Base-by-base conservation (phyloP, 768 basidiomycete genomes). In the Kockovaella imperatae region DNA sequence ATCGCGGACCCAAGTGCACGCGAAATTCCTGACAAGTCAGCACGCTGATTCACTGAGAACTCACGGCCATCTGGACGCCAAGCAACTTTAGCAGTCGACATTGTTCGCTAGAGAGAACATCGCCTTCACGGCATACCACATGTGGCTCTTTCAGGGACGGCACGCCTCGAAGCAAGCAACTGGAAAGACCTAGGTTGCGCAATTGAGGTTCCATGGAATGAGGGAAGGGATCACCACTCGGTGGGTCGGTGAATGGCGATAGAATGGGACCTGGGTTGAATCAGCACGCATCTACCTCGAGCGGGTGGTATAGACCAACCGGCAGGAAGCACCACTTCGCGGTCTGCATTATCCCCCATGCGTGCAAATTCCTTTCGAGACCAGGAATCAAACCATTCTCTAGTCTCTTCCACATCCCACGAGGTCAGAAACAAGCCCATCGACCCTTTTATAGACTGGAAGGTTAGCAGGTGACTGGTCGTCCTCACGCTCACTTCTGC, bases 161-260 rank as follows among this genome's bases (percentile, higher is more conserved):
- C 0, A 95, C 85, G 46, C 95, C 95, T 60, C 79, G 80, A 49
- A 83, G 80, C 77, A 99, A 79, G 25, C 76, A 79, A 15, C 91
- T 97, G 42, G 80, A 76, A 26, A 99, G 74, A 6, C 95, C 95
- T 29, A 97, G 79, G 70, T 86, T 87, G 47, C 95, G 82, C 44
- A 99, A 77, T 67, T 97, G 93, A 18, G 91, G 90, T 54, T 99
- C 95, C 75, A 97, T 89, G 61, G 89, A 90, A 71, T 96, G 90
- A 30, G 95, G 89, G 72, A 97, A 91, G 2, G 87, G 84, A 31
- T 66, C 64, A 23, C 64, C 64, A 57, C 90, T 83, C 31, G 84
- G 80, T 0, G 84, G 85, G 54, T 85, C 83, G 42, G 68, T 64
- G 55, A 64, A 68, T 40, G 68, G 60, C 79, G 82, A 65, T 30